Base-by-base conservation (phyloP, 2,329 filamentous ascomycete genomes). In the Neophaeococcomyces aloes region DNA sequence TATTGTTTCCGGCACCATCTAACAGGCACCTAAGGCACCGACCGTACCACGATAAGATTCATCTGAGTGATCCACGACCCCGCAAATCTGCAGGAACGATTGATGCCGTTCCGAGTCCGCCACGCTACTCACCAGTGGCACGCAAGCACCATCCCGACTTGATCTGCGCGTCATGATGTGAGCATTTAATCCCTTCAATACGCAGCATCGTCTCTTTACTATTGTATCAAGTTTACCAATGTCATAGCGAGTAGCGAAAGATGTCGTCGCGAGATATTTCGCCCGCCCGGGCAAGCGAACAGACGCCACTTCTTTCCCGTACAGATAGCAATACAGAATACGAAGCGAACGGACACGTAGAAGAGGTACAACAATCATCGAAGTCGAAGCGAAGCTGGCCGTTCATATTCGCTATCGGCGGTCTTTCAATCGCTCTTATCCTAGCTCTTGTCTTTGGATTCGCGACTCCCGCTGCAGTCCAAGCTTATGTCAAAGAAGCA, bases 401-500 rank as follows among this genome's bases (percentile, higher is more conserved):
- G 7, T 89, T 83, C 29, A 69, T 86, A 25, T 70, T 93, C 29
- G 82, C 88, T 23, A 76, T 94, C 48, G 53, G 72, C 1, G 45
- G 82, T 2, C 65, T 96, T 7, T 82, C 74, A 38, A 53, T 76
- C 1, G 56, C 79, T 5, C 70, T 81, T 4, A 55, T 89, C 17
- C 60, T 72, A 21, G 86, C 94, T 53, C 79, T 95, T 46, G 64
- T 83, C 13, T 67, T 89, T 44, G 86, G 80, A 13, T 94, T 94
- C 65, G 75, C 94, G 42, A 76, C 83, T 0, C 88, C 89, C 2
- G 79, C 82, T 13, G 77, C 81, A 6, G 77, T 94, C 8, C 79
- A 94, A 63, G 76, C 86, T 59, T 98, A 98, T 63, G 85, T 83
- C 38, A 82, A 89, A 63, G 73, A 88, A 61, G 86, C 88, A 2